Percentiles rank a stretch among this genome's conserved stretches.
Evolutionary conservation across 192 early-diverging fungal genomes (phyloP).

Genomic region (Backusella morwellensis): DNA sequence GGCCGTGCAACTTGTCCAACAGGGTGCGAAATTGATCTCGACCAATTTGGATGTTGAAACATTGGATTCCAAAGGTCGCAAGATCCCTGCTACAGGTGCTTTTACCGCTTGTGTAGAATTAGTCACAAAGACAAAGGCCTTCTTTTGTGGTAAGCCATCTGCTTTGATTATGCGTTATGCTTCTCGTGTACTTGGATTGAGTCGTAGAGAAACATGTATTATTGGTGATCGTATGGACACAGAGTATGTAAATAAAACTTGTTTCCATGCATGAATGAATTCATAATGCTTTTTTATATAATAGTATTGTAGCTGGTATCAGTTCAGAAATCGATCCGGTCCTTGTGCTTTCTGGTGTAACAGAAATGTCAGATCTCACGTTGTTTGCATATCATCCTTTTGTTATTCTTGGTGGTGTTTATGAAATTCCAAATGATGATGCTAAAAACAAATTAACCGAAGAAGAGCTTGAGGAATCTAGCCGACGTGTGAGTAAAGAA

Average conservation of each 20-base stretch:
- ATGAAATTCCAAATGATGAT: conserved; percentile 33
- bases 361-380: conserved; percentile 38
- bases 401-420: conserved; percentile 50
- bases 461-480: conserved; percentile 25
- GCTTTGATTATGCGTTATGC: conserved; percentile 59
- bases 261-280: background rate
- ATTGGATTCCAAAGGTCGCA: conserved; percentile 41
- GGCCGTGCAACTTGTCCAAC: conserved; percentile 50
- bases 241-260: conserved; percentile 23
- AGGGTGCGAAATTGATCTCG: conserved; percentile 57
- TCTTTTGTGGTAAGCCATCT: conserved; percentile 56
- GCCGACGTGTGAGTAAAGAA: conserved; percentile 9
- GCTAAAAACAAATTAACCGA: conserved; percentile 19
- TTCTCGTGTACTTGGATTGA: conserved; percentile 45
- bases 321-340: conserved; percentile 55
- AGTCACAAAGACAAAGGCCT: conserved; percentile 59
- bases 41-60: conserved; percentile 60
- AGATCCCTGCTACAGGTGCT: conserved; percentile 54
- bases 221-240: conserved; percentile 69
- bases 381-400: conserved; percentile 52
- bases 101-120: conserved; percentile 54
- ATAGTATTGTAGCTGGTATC: conserved; percentile 52
- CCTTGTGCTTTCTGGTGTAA: conserved; percentile 55
- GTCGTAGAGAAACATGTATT: conserved; percentile 56
- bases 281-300: background rate